phyloP scores from a whole-genome alignment of 257 asterid genomes.

The Jacaranda mimosifolia region DNA sequence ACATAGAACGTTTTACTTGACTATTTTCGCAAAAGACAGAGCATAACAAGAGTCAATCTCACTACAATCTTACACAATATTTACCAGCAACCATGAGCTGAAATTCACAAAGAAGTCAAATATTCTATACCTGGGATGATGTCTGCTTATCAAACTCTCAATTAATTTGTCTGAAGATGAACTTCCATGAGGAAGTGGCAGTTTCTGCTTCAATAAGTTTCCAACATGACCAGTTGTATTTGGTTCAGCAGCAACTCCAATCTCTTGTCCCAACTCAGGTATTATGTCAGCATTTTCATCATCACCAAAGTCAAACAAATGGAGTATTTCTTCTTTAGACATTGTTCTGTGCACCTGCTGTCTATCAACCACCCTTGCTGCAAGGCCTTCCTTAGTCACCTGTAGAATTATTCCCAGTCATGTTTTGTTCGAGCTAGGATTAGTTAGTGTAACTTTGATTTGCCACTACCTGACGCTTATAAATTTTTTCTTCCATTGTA shows the following conservation, averaged over 20 bases:
- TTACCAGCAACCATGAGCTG: not conserved
- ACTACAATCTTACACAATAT: not conserved
- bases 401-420: slow-evolving; percentile 39
- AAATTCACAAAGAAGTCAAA: slow-evolving; percentile 15
- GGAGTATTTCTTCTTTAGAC: slow-evolving; percentile 95
- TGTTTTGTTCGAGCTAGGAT: slow-evolving; percentile 15
- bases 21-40: too few species aligned
- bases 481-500: slow-evolving; percentile 97
- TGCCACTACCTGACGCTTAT: slow-evolving; percentile 90
- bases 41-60: not conserved
- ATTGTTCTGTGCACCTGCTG: slow-evolving; percentile 97
- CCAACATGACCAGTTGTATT: slow-evolving; percentile 49
- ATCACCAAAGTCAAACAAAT: slow-evolving; percentile 92
- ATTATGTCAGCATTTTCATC: slow-evolving; percentile 72
- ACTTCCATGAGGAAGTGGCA: slow-evolving; percentile 66
- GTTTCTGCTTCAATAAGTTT: slow-evolving; percentile 61
- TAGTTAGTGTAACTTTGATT: slow-evolving; percentile 12
- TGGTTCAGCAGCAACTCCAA: slow-evolving; percentile 48
- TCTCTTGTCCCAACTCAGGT: slow-evolving; percentile 63
- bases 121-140: slow-evolving; percentile 73
- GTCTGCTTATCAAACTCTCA: slow-evolving; percentile 72
- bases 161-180: slow-evolving; percentile 72
- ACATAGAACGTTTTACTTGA: too few species aligned
- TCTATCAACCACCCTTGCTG: slow-evolving; percentile 97
- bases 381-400: slow-evolving; percentile 99